phyloP scores from a whole-genome alignment of 2,329 filamentous ascomycete species.

The Gnomoniopsis sp. region DNA sequence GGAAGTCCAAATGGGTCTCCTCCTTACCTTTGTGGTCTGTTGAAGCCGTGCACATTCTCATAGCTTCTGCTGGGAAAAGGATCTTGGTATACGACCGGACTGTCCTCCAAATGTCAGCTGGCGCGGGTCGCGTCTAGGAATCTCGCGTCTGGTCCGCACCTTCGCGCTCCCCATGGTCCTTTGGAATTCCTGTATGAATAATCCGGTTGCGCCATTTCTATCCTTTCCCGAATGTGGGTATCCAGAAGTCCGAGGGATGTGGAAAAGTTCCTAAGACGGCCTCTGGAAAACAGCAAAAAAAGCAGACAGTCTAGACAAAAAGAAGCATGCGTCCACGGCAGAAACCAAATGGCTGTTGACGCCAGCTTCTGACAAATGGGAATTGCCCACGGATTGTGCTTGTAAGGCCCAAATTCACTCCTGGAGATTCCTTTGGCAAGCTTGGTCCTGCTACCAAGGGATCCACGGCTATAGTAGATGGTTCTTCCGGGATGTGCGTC shows the following conservation, averaged over 20 bases:
- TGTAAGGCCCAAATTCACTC: conserved; percentile 15
- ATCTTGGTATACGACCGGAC: conserved; percentile 31
- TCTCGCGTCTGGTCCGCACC: conserved; percentile 39
- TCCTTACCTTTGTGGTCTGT: conserved; percentile 36
- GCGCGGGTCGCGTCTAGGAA: conserved; percentile 9
- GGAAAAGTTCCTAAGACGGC: conserved; percentile 17
- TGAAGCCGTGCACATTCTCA: conserved; percentile 31
- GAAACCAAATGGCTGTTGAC: conserved; percentile 4
- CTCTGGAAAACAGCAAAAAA: conserved; percentile 14
- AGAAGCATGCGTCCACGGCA: conserved; percentile 11
- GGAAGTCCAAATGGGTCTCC: conserved; percentile 15
- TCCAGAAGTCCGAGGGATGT: conserved; percentile 28
- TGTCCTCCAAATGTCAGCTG: conserved; percentile 22
- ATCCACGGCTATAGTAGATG: conserved; percentile 17
- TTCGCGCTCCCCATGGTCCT: conserved; percentile 25
- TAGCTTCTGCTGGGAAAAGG: conserved; percentile 29
- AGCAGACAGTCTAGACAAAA: conserved; percentile 8
- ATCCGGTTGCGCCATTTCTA: conserved; percentile 45
- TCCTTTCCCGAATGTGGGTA: conserved; percentile 7
- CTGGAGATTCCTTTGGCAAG: conserved; percentile 9
- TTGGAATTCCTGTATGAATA: conserved; percentile 43
- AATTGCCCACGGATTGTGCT: conserved; percentile 10
- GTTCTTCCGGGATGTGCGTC: conserved; percentile 15
- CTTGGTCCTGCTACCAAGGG: conserved; percentile 7
- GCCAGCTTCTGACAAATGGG: not conserved